A percentile compares a stretch with the other conserved stretches of the same genome.
phyloP scores from a whole-genome alignment of 2,329 filamentous ascomycete species.

The Nemania sp. region DNA sequence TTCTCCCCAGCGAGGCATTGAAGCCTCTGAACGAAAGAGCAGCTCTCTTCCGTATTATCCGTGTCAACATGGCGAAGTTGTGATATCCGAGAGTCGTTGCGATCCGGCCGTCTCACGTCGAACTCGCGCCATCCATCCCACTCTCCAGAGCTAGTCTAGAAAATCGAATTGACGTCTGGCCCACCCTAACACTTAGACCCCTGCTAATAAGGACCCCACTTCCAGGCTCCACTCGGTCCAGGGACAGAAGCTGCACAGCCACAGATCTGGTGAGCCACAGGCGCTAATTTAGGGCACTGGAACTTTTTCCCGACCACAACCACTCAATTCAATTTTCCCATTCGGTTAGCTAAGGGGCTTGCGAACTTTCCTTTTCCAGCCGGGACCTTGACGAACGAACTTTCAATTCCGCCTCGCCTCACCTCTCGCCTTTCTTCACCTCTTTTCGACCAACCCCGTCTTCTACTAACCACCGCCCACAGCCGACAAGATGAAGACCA shows the following conservation, averaged over 20 bases:
- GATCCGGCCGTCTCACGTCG: slow-evolving; percentile 4
- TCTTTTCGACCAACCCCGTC: neutral
- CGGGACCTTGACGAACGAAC: neutral
- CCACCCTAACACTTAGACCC: slow-evolving; percentile 5
- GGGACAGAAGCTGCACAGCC: neutral
- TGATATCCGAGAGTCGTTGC: slow-evolving; percentile 8
- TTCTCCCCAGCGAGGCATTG: slow-evolving; percentile 19
- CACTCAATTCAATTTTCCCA: slow-evolving; percentile 24
- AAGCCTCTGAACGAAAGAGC: slow-evolving; percentile 30
- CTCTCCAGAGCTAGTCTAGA: slow-evolving; percentile 5
- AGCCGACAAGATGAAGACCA: slow-evolving; percentile 41
- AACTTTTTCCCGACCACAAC: slow-evolving; percentile 28
- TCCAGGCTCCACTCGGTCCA: no score
- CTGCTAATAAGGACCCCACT: neutral
- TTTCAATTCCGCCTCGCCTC: slow-evolving; percentile 19
- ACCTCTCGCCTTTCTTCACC: slow-evolving; percentile 10
- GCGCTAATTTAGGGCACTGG: slow-evolving; percentile 31
- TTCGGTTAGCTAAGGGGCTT: neutral
- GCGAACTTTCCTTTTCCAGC: slow-evolving; percentile 24
- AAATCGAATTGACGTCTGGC: neutral
- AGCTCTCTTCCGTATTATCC: slow-evolving; percentile 40
- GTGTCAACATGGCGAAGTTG: slow-evolving; percentile 39
- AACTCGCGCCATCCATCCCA: slow-evolving; percentile 26
- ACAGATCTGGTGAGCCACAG: slow-evolving; percentile 6
- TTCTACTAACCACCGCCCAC: slow-evolving; percentile 19